phyloP scores from a whole-genome alignment of 2,329 filamentous ascomycete genomes.

The Myriangium duriaei region DNA sequence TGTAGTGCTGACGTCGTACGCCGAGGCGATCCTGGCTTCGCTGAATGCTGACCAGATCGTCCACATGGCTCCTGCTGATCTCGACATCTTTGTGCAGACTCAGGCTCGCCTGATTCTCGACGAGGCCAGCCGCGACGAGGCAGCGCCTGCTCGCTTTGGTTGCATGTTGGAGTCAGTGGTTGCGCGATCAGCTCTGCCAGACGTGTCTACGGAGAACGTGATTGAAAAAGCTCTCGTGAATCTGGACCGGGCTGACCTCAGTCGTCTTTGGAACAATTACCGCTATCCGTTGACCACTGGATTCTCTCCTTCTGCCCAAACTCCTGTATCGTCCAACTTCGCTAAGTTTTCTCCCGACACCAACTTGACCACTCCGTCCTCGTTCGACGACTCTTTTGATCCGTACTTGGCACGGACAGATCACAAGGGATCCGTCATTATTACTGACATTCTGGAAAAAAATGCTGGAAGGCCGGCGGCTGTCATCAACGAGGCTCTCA shows the following conservation, averaged over 20 bases:
- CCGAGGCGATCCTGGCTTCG: slow-evolving; percentile 47
- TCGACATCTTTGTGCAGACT: slow-evolving; percentile 49
- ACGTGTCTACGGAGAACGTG: slow-evolving; percentile 42
- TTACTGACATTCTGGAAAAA: slow-evolving; percentile 80
- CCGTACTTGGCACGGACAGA: slow-evolving; percentile 85
- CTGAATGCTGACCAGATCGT: slow-evolving; percentile 48
- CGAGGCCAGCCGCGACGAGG: slow-evolving; percentile 40
- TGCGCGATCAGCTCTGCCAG: slow-evolving; percentile 39
- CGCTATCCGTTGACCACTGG: slow-evolving; percentile 33
- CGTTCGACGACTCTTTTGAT: slow-evolving; percentile 73
- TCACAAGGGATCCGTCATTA: slow-evolving; percentile 82
- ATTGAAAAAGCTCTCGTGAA: slow-evolving; percentile 47
- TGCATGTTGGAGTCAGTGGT: slow-evolving; percentile 49
- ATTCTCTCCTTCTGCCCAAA: slow-evolving; percentile 22
- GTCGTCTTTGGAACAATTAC: slow-evolving; percentile 47
- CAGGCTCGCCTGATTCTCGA: slow-evolving; percentile 40
- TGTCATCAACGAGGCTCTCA: slow-evolving; percentile 61
- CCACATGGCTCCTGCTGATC: slow-evolving; percentile 39
- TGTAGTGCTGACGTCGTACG: slow-evolving; percentile 46
- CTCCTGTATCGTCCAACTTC: slow-evolving; percentile 40
- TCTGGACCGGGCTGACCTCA: slow-evolving; percentile 36
- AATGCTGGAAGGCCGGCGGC: slow-evolving; percentile 58
- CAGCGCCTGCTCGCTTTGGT: slow-evolving; percentile 47
- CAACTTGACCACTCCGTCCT: slow-evolving; percentile 36
- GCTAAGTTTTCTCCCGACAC: slow-evolving; percentile 31